Conservation (phyloP, 1,139 yeast species). For the Hemisphaericaspora xylanilytica region DNA sequence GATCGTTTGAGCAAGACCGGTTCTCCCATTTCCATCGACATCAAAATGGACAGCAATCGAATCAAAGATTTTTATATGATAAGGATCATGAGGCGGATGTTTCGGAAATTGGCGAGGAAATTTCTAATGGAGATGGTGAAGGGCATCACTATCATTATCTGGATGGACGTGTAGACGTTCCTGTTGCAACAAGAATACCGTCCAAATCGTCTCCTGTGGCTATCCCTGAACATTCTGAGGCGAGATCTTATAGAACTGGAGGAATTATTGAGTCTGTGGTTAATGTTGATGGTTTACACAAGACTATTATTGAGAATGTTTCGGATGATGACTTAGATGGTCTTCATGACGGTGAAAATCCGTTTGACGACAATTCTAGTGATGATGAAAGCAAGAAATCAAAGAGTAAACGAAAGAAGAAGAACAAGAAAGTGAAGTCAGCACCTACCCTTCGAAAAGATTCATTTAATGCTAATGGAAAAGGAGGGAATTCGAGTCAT, state of each 20-base stretch:
- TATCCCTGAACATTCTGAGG: conserved; percentile 31
- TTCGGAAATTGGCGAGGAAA: conserved; percentile 18
- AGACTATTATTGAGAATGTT: conserved; percentile 75
- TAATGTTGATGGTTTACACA: conserved; percentile 79
- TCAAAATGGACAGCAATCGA: neutral
- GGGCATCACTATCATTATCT: conserved; percentile 6
- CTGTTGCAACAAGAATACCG: conserved; percentile 3
- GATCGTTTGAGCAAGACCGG: conserved; percentile 12
- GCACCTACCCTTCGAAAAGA: conserved; percentile 1
- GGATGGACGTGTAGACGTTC: too few species aligned
- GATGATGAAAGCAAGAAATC: conserved; percentile 1
- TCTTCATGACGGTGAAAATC: neutral
- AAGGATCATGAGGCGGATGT: conserved; percentile 31
- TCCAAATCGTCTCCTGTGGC: conserved; percentile 1
- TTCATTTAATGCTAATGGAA: conserved; percentile 8
- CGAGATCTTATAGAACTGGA: conserved; percentile 51
- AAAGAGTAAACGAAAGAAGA: conserved; percentile 5
- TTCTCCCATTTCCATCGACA: conserved; percentile 2
- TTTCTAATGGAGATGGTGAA: neutral
- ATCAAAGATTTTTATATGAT: too few species aligned
- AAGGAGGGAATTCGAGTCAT: conserved; percentile 4
- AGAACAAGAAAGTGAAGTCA: conserved; percentile 6
- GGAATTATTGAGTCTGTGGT: conserved; percentile 85
- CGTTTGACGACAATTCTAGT: neutral
- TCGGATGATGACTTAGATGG: conserved; percentile 32